Evolutionary conservation across 352 stramenopile genomes (phyloP), one percentile per base, ranked within the genome.

Genomic region (Blastocystis sp.): DNA sequence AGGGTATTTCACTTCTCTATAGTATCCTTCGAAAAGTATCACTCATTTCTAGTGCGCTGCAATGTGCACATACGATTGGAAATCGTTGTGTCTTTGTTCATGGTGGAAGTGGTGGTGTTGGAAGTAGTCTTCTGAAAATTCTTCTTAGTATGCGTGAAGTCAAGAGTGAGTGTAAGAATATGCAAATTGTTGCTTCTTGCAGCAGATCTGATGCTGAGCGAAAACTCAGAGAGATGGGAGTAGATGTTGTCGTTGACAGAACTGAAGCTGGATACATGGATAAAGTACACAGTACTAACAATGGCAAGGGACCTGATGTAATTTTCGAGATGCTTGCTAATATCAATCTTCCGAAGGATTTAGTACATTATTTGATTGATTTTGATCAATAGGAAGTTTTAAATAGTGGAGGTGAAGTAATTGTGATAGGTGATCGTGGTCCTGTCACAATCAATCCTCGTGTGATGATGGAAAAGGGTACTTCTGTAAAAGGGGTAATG

Each of bases 281-380:
- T 4, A 11, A 84, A 30, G 73, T 84, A 11, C 30, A 69, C 22
- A 22, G 4, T 19, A 33, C 68, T 19, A 84, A 84, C 53, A 30
- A 44, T 6, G 73, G 73, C 27, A 84, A 84, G 19, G 73, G 73
- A 22, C 78, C 78, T 7, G 66, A 76, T 62, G 60, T 79, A 22
- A 78, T 89, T 6, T 89, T 68, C 30, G 78, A 89, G 30, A 89
- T 89, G 78, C 78, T 89, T 6, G 78, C 78, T 9, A 89, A 89
- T 5, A 56, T 66, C 19, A 89, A 89, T 78, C 44, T 89, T 27
- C 27, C 51, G n/a, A 79, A 42, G 22, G 78, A 89, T 30, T 48
- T 89, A 0, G 78, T 89, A 37, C n/a, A 33, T 58, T 51, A 19
- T 33, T 9, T 17, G 40, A 27, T 53, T 40, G 37, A 9, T 19